Conservation (phyloP, 2,329 filamentous ascomycete species). For the Phaeosphaeriaceae sp. region DNA sequence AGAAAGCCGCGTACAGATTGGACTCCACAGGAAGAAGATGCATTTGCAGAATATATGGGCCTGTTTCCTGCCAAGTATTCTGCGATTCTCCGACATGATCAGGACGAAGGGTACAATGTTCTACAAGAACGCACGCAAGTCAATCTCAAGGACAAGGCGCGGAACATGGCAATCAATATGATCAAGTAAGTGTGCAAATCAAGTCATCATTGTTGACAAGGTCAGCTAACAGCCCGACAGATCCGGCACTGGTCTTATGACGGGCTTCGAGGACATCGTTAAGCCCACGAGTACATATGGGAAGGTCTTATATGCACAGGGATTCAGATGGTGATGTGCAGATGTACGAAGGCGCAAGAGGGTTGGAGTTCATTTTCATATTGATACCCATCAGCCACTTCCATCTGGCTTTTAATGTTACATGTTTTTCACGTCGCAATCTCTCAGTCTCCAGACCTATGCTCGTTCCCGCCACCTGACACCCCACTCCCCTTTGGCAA, state of each 20-base stretch:
- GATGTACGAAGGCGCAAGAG: not conserved
- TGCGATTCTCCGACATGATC: conserved; percentile 48
- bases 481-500: conserved; percentile 67
- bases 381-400: conserved; percentile 25
- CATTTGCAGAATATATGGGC: conserved; percentile 59
- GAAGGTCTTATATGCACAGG: conserved; percentile 22
- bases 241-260: conserved; percentile 34
- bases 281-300: conserved; percentile 22
- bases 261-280: conserved; percentile 39
- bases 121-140: conserved; percentile 56
- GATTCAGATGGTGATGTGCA: conserved; percentile 25
- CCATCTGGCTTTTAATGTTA: conserved; percentile 13
- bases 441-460: not conserved
- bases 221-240: conserved; percentile 21
- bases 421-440: not conserved
- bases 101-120: conserved; percentile 20
- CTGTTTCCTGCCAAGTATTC: conserved; percentile 57
- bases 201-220: not conserved
- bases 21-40: conserved; percentile 43
- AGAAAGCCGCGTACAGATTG: conserved; percentile 31
- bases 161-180: conserved; percentile 49
- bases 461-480: conserved; percentile 62
- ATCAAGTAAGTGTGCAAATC: conserved; percentile 44
- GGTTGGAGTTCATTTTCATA: conserved; percentile 7
- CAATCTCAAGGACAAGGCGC: conserved; percentile 57